phyloP scores from a whole-genome alignment of 768 basidiomycete species.

The Boletus reticulatus region DNA sequence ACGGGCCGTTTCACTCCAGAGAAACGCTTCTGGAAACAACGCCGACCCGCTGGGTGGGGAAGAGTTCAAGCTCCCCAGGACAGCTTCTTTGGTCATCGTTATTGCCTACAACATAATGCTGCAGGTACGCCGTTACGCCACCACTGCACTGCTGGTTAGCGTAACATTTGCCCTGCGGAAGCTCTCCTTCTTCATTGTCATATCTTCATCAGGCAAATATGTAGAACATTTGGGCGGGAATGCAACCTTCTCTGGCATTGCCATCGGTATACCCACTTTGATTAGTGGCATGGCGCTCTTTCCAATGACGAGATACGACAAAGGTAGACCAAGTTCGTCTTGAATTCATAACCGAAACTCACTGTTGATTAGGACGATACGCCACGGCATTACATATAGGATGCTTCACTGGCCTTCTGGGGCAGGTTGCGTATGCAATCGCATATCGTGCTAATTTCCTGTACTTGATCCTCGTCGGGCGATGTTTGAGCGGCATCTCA shows the following conservation, averaged over 20 bases:
- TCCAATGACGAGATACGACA: conserved; percentile 53
- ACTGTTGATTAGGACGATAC: conserved; percentile 50
- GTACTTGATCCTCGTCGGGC: conserved; percentile 68
- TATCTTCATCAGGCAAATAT: conserved; percentile 65
- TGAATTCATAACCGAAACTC: conserved; percentile 48
- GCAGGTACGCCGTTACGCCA: conserved; percentile 35
- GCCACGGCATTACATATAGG: conserved; percentile 50
- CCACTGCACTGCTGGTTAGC: not conserved
- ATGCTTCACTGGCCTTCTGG: conserved; percentile 51
- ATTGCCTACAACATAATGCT: conserved; percentile 42
- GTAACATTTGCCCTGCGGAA: conserved; percentile 20
- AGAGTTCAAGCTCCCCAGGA: conserved; percentile 48
- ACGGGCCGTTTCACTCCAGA: not conserved
- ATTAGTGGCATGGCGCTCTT: conserved; percentile 59
- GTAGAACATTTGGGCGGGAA: conserved; percentile 60
- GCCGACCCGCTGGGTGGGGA: conserved; percentile 25
- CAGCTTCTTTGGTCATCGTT: conserved; percentile 44
- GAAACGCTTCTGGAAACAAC: not conserved
- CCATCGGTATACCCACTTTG: conserved; percentile 63
- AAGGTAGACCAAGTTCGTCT: conserved; percentile 28
- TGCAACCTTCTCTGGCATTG: conserved; percentile 68
- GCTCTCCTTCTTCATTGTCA: conserved; percentile 68
- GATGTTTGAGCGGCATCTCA: conserved; percentile 59
- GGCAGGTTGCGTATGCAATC: conserved; percentile 57
- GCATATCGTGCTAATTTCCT: conserved; percentile 60